Percentiles rank a stretch among this genome's conserved stretches.
Evolutionary conservation across 345 rosid species (phyloP).

Genomic region (Geranium brycei): DNA sequence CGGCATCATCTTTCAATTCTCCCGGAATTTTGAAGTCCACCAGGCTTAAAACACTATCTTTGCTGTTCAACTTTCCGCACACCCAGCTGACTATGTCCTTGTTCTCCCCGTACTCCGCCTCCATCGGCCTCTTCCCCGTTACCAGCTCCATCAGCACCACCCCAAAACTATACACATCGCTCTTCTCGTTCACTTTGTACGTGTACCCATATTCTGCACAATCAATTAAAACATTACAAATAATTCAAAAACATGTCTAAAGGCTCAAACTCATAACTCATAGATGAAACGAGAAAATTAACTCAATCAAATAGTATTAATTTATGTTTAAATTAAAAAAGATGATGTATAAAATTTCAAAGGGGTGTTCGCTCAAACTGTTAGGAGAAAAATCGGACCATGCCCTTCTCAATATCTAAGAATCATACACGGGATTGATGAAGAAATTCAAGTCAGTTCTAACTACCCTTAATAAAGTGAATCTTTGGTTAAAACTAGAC

Average conservation of each 20-base stretch:
- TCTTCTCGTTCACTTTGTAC: constrained; percentile 67
- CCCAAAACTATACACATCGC: constrained; percentile 89
- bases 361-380: no score
- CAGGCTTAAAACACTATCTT: constrained; percentile 35
- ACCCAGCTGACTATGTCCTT: constrained; percentile 76
- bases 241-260: no score
- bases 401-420: no score
- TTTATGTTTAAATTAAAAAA: no score
- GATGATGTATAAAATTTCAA: no score
- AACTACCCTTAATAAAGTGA: no score
- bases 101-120: constrained; percentile 64
- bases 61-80: constrained; percentile 40
- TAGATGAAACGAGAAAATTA: no score
- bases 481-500: no score
- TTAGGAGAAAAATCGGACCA: no score
- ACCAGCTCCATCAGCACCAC: constrained; percentile 89
- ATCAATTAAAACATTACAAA: background rate
- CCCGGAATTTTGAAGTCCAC: constrained; percentile 58
- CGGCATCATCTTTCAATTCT: constrained; percentile 42
- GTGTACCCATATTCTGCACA: constrained; percentile 80
- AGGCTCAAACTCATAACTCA: background rate
- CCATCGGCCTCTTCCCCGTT: constrained; percentile 71
- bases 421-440: no score
- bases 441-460: no score
- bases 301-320: no score